Percentiles rank a stretch among this genome's conserved stretches.
phyloP scores from a whole-genome alignment of 257 asterid species.

The Petrea volubilis region DNA sequence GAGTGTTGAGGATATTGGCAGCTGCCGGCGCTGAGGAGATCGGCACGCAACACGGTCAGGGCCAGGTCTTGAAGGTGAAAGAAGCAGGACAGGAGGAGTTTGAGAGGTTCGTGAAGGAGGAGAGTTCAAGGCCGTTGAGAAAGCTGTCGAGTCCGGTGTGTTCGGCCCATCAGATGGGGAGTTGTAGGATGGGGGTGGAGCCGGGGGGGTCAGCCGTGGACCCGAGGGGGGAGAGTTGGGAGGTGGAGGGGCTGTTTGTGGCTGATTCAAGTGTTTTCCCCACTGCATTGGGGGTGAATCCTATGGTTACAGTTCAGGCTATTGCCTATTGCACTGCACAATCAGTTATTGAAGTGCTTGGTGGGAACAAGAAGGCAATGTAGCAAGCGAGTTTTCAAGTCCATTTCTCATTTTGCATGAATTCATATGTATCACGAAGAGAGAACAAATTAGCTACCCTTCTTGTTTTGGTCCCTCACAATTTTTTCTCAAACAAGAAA shows the following conservation, averaged over 20 bases:
- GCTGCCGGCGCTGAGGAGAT: conserved; percentile 88
- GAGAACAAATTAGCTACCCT: background rate
- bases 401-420: no score
- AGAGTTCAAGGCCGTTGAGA: conserved; percentile 51
- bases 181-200: conserved; percentile 83
- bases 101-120: conserved; percentile 62
- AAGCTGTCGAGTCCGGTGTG: conserved; percentile 51
- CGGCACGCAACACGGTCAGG: conserved; percentile 64
- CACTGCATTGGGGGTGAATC: conserved; percentile 89
- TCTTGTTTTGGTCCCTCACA: no score
- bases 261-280: conserved; percentile 94
- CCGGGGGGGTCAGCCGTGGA: conserved; percentile 52
- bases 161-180: conserved; percentile 97
- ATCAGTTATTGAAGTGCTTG: conserved; percentile 52
- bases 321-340: conserved; percentile 82
- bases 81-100: conserved; percentile 40
- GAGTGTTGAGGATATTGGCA: conserved; percentile 58
- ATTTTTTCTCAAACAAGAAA: background rate
- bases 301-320: conserved; percentile 89
- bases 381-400: no score
- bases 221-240: conserved; percentile 79
- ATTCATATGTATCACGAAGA: no score
- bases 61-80: conserved; percentile 57
- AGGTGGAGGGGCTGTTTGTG: conserved; percentile 61
- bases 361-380: conserved; percentile 13